Percentiles rank a stretch among this genome's conserved stretches.
phyloP scores from a whole-genome alignment of 352 stramenopile genomes.

The Globisporangium sylvaticum region DNA sequence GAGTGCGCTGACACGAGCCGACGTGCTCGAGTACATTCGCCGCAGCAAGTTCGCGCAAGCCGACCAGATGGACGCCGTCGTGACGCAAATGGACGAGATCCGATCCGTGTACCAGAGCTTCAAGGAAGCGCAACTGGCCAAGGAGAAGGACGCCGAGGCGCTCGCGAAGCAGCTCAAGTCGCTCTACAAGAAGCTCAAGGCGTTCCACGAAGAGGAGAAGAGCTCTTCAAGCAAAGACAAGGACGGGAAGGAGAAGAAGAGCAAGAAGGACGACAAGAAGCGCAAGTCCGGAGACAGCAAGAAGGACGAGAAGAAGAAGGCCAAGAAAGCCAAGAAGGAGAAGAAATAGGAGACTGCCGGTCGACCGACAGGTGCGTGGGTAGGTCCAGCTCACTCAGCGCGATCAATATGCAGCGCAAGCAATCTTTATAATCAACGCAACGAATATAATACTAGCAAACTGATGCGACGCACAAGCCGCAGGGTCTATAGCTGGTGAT shows the following conservation, averaged over 20 bases:
- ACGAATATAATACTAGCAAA: background rate
- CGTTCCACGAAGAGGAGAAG: conserved; percentile 62
- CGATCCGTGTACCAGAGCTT: conserved; percentile 26
- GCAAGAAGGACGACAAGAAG: conserved; percentile 66
- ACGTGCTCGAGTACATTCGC: conserved; percentile 60
- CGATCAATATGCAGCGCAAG: background rate
- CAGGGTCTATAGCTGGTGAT: background rate
- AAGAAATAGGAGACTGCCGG: conserved; percentile 49
- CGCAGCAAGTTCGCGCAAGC: conserved; percentile 68
- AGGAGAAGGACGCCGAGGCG: conserved; percentile 30
- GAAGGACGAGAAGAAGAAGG: conserved; percentile 54
- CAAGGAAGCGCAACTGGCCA: conserved; percentile 31
- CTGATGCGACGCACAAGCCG: background rate
- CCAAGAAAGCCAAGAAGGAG: conserved; percentile 65
- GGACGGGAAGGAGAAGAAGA: conserved; percentile 42
- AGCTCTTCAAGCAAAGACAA: conserved; percentile 27
- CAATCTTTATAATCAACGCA: conserved; percentile 32
- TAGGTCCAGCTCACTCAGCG: background rate
- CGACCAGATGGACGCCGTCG: conserved; percentile 36
- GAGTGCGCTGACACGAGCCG: conserved; percentile 26
- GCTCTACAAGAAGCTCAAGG: conserved; percentile 88
- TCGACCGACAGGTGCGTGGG: background rate
- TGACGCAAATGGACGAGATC: conserved; percentile 33
- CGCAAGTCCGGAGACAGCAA: conserved; percentile 39
- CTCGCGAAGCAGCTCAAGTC: conserved; percentile 69